These are phyloP conservation scores for Colletotrichum orchidophilum DNA, from an alignment of 2,329 filamentous ascomycete species.

Conservation along the genomic window DNA sequence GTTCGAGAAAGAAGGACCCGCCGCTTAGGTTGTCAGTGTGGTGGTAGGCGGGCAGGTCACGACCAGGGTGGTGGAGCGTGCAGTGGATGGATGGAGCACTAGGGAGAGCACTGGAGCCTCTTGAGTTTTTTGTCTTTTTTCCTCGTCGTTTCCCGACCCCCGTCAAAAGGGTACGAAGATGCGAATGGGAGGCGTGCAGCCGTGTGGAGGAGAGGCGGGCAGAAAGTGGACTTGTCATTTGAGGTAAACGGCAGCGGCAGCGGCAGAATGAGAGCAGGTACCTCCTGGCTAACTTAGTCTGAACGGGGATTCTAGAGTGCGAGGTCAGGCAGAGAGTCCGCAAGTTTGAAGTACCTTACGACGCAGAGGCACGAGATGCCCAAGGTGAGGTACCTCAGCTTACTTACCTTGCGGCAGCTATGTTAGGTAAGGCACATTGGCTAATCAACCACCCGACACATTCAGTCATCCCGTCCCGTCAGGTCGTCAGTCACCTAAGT, in stretches of 20 bases:
- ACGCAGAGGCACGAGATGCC: not conserved
- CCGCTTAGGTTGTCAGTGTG: constrained; percentile 26
- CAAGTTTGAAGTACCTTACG: not conserved
- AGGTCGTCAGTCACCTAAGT: not conserved
- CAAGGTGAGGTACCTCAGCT: not conserved
- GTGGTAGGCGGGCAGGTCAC: constrained; percentile 22
- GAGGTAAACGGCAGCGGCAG: not conserved
- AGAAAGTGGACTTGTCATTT: not conserved
- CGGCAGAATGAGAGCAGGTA: not conserved
- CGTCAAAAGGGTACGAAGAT: not conserved
- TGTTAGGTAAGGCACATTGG: not conserved
- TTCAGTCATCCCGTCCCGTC: not conserved
- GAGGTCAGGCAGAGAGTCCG: not conserved
- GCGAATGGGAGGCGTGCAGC: constrained; percentile 5
- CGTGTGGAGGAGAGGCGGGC: constrained; percentile 4
- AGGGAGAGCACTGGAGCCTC: constrained; percentile 24
- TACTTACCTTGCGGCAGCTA: not conserved
- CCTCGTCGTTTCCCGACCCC: constrained; percentile 6
- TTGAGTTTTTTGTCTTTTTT: not conserved
- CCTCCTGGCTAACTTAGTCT: not conserved
- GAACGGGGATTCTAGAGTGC: not conserved
- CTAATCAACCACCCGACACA: not conserved
- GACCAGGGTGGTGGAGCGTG: constrained; percentile 26
- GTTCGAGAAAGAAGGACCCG: constrained; percentile 28
- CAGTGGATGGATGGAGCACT: constrained; percentile 14